Base-by-base conservation (phyloP, 495 filamentous ascomycete species). In the Aspergillus nidulans region DNA sequence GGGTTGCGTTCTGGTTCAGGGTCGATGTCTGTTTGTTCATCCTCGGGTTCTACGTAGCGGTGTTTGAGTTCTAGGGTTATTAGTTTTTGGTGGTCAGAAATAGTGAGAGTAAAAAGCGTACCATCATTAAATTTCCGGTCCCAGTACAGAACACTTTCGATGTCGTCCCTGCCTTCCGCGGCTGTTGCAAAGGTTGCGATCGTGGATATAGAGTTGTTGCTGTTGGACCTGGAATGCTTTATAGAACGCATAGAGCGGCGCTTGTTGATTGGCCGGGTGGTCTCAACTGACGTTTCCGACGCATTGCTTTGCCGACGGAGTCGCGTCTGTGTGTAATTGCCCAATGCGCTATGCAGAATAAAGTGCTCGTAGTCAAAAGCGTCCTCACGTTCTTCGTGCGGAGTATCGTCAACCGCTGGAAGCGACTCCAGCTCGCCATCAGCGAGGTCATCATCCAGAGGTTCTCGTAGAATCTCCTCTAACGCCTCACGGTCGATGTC, bases 341-440 rank as follows among this genome's bases (percentile, higher is more conserved):
- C 89, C 79, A 95, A 82, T 15, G 89, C 89, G 62, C 87, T 91
- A 64, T 95, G 91, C 10, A 97, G 79, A 69, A 96, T 96, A 70
- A 96, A 95, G 62, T 95, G 83, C 63, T 97, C 90, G 59, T 98
- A 98, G 66, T 96, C 94, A 67, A 98, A 98, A 6, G 94, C 94
- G 66, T 98, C 94, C 60, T 92, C 87, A 15, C 94, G 89, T 68
- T 97, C 92, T 73, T 98, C 94, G 63, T 98, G 94, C 4, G 84
- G 80, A 25, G 74, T 67, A 6, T 64, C 61, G 12, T 73, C 73
- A 9, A 62, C 61, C 4, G 59, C 20, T 13, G 66, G 66, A 32
- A 68, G 63, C 6, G 55, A 48, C 24, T 65, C 62, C 47, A 69
- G 44, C 18, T 61, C 43, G 20, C 12, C 19, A 2, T 66, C 65